Evolutionary conservation across 768 basidiomycete species (phyloP), one percentile per base, ranked within the genome.

Genomic region (Leucogyrophana mollusca): DNA sequence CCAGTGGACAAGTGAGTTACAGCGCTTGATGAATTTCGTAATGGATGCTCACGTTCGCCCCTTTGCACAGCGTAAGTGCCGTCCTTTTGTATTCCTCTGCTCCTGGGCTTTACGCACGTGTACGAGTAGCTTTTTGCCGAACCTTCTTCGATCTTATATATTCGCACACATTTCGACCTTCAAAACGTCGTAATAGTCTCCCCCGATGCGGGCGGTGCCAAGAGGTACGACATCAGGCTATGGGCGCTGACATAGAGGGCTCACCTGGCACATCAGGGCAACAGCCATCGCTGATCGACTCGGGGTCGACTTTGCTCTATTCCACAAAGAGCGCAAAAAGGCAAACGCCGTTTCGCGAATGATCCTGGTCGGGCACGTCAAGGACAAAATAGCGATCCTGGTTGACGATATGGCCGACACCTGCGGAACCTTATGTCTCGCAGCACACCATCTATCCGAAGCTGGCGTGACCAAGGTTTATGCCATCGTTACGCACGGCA

Each of bases 361-460:
- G 93, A 81, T 94, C 46, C 82, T 99, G 42, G 95, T 99, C 36
- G 96, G 96, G 1, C 85, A 92, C 59, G 94, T 94, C 52, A 83
- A 81, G 62, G 93, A 85, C 62, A 94, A 97, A 72, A 78, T 83
- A 34, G 96, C 94, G 44, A 94, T 99, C 47, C 75, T 99, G 22
- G 89, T 98, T 36, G 96, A 98, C 73, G 96, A 99, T 73, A 97
- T 99, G 93, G 92, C 93, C 23, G 92, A 95, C 67, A 95, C 93
- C 34, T 95, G 92, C 58, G 92, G 92, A 43, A 99, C 96, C 49
- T 79, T 99, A 50, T 86, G 88, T 55, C 77, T 97, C 45, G 96
- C 96, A 1, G 92, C 95, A 6, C 76, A 80, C 53, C 91, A 96
- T 52, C 77, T 99, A 46, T 72, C 84, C 24, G 92, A 96, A 56